Evolutionary conservation across 768 basidiomycete genomes (phyloP), one percentile per base, ranked within the genome.

Genomic region (Collybiopsis confluens): DNA sequence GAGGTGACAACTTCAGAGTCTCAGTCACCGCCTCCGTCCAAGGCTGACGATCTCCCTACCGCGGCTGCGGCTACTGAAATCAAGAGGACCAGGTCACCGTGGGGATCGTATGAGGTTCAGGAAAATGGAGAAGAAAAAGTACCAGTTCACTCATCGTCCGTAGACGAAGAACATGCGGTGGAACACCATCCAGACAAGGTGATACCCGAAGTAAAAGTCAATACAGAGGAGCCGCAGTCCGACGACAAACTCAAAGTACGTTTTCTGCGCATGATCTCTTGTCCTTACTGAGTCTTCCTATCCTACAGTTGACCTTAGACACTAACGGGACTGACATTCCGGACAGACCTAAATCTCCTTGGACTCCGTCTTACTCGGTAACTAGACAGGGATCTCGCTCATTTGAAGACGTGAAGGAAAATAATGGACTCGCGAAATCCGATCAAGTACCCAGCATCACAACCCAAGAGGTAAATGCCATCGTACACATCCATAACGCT

Each of bases 321-420:
- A 52, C 38, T 15, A 30, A 26, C 18, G 54, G 51, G 27, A 53
- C 28, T 15, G 38, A 45, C 15, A 21, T 51, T 18, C 45, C 44
- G 10, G 64, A 68, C 27, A 61, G 64, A 40, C 65, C 65, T n/a
- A 61, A 61, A 50, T 70, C 70, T 1, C 64, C 65, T n/a, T 69
- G 67, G 70, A 64, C 64, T 2, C 61, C 70, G 18, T 70, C 68
- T 8, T 70, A 71, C 54, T 70, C 70, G 33, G 70, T 71, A 27
- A 64, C 63, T 41, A 61, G 54, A 23, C 70, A 71, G 58, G 71
- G 71, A 36, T 52, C 50, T 16, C 38, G 38, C 8, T 15, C 42
- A 8, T 52, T 52, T 40, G 35, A 52, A 9, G 50, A 52, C 5
- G 13, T 2, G 7, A 9, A 36, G 9, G 40, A 41, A 15, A 10